phyloP scores from a whole-genome alignment of 164 flowering plant species.

The Echeveria elegans region DNA sequence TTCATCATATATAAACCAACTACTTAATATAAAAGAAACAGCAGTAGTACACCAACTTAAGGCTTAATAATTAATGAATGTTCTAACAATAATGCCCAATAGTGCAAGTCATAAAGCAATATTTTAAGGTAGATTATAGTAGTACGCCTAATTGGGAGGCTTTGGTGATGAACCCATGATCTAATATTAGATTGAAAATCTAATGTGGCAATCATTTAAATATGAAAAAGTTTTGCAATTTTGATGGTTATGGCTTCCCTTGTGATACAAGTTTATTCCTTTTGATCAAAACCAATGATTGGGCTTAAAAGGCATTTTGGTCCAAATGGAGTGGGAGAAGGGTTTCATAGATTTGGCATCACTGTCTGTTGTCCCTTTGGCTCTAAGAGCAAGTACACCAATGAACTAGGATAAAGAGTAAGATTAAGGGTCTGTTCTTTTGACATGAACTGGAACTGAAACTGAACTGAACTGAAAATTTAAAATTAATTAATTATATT shows the following conservation, averaged over 20 bases:
- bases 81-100: background rate
- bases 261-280: background rate
- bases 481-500: too few relatives aligned
- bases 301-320: conserved; percentile 1
- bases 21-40: background rate
- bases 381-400: too few relatives aligned
- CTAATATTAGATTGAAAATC: conserved; percentile 12
- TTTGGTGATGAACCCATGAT: conserved; percentile 21
- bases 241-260: background rate
- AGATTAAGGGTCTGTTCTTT: too few relatives aligned
- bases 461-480: too few relatives aligned
- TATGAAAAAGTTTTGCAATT: background rate
- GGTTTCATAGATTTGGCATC: too few relatives aligned
- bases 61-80: background rate
- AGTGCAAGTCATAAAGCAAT: background rate
- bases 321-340: background rate
- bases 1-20: background rate
- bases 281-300: background rate
- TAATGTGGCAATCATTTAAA: background rate
- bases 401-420: too few relatives aligned
- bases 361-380: too few relatives aligned
- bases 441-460: too few relatives aligned
- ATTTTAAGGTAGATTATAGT: background rate
- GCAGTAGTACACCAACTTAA: background rate
- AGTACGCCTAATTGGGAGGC: conserved; percentile 9